phyloP scores from a whole-genome alignment of 1,284 basidiomycete species.

The Boletus holoroseus region DNA sequence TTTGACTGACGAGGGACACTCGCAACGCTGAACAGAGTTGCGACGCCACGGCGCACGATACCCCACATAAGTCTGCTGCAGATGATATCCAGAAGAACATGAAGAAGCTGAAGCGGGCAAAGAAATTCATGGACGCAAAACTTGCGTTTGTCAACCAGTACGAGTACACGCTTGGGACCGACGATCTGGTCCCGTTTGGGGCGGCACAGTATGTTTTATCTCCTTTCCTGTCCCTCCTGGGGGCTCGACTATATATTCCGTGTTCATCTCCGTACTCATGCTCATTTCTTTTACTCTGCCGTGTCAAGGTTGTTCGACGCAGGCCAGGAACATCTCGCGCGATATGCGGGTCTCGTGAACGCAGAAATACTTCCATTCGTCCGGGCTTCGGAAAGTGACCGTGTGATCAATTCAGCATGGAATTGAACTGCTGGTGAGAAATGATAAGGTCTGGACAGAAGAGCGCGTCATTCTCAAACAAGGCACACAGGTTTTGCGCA shows the following conservation, averaged over 20 bases:
- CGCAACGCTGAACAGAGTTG: constrained; percentile 41
- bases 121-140: constrained; percentile 39
- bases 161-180: constrained; percentile 50
- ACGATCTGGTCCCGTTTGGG: constrained; percentile 65
- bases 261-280: background rate
- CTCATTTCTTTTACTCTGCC: background rate
- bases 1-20: background rate
- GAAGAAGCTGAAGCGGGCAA: constrained; percentile 45
- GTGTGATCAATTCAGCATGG: constrained; percentile 61
- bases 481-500: constrained; percentile 44
- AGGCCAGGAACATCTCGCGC: constrained; percentile 43
- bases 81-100: constrained; percentile 45
- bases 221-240: background rate
- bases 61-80: constrained; percentile 53
- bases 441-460: background rate
- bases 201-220: constrained; percentile 54
- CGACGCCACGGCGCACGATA: constrained; percentile 80
- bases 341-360: constrained; percentile 47
- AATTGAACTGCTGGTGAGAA: constrained; percentile 64
- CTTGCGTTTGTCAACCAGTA: constrained; percentile 59
- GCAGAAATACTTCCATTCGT: constrained; percentile 53
- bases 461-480: background rate
- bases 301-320: constrained; percentile 44
- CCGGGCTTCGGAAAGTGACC: constrained; percentile 50
- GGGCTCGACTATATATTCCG: background rate